A percentile compares a stretch with the other conserved stretches of the same genome.
Evolutionary conservation across 2,329 filamentous ascomycete species (phyloP).

Genomic region (Ophiostoma tasmaniense): DNA sequence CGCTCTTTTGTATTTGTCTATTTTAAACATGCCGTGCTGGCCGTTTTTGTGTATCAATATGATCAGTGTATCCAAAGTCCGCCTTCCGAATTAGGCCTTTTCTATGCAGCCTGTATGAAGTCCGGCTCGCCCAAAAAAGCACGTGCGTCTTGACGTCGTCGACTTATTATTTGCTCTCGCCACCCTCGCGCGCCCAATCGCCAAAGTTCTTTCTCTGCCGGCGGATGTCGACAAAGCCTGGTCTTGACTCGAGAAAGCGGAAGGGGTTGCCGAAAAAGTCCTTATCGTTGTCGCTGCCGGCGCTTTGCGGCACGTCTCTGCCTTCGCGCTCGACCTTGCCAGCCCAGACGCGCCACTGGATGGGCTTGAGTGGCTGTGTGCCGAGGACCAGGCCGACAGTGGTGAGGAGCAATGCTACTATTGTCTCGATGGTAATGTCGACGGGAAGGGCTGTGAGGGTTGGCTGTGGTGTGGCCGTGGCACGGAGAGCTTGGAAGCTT

Average conservation of each 20-base stretch:
- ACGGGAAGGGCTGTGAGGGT: slow-evolving; percentile 53
- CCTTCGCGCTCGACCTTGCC: slow-evolving; percentile 76
- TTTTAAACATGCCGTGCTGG: not conserved
- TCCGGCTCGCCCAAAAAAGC: not conserved
- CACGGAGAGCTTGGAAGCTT: slow-evolving; percentile 50
- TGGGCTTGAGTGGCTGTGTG: slow-evolving; percentile 71
- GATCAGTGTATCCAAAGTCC: not conserved
- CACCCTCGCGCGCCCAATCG: slow-evolving; percentile 52
- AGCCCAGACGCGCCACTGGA: slow-evolving; percentile 74
- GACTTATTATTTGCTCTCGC: slow-evolving; percentile 12
- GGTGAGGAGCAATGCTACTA: slow-evolving; percentile 72
- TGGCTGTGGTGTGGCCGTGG: slow-evolving; percentile 34
- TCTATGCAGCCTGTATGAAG: not conserved
- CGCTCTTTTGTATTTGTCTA: not conserved
- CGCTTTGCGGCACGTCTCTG: slow-evolving; percentile 47
- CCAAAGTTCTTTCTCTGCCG: slow-evolving; percentile 71
- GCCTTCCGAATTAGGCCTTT: not conserved
- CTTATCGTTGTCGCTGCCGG: slow-evolving; percentile 48
- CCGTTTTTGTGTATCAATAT: not conserved
- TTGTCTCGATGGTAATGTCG: slow-evolving; percentile 81
- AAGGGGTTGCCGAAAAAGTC: slow-evolving; percentile 73
- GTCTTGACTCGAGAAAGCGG: slow-evolving; percentile 65
- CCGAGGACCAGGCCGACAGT: slow-evolving; percentile 73
- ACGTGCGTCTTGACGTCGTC: not conserved
- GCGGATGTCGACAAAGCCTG: slow-evolving; percentile 81